Percentiles rank a stretch among this genome's conserved stretches.
Conservation (phyloP, 441 rosid species). For the Populus tomentosa region DNA sequence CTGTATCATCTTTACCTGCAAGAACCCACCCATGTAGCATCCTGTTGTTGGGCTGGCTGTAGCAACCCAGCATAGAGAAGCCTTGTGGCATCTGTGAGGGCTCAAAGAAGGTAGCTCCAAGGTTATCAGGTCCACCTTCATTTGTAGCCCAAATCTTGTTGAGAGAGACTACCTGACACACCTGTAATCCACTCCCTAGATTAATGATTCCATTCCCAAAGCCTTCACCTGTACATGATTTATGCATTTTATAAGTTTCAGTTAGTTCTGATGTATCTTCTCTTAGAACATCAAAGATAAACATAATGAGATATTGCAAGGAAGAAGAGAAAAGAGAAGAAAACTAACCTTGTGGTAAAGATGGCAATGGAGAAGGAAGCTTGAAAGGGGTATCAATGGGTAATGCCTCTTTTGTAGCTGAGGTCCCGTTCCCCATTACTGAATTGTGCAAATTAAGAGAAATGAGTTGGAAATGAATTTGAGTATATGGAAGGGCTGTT, state of each 20-base stretch:
- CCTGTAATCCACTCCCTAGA: slow-evolving; percentile 59
- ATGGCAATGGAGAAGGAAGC: slow-evolving; percentile 67
- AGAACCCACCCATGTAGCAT: slow-evolving; percentile 63
- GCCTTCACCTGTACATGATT: slow-evolving; percentile 37
- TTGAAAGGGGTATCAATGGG: no score
- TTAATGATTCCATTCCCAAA: slow-evolving; percentile 59
- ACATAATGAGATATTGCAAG: neutral
- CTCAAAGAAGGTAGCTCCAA: slow-evolving; percentile 73
- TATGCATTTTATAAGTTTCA: neutral
- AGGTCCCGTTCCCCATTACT: slow-evolving; percentile 50
- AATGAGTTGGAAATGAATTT: no score
- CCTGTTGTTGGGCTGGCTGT: slow-evolving; percentile 62
- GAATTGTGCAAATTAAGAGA: neutral
- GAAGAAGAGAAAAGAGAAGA: neutral
- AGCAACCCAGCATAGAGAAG: slow-evolving; percentile 57
- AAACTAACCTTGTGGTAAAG: slow-evolving; percentile 50
- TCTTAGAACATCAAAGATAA: neutral
- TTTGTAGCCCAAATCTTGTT: slow-evolving; percentile 55
- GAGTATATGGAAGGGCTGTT: neutral
- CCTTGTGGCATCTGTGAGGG: slow-evolving; percentile 51
- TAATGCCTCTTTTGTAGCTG: slow-evolving; percentile 31
- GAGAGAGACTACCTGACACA: slow-evolving; percentile 49
- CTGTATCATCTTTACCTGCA: slow-evolving; percentile 32
- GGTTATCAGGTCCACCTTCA: slow-evolving; percentile 70
- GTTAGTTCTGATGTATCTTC: neutral